Evolutionary conservation across 352 stramenopile species (phyloP).

Genomic region (Phytophthora pseudosyringae): DNA sequence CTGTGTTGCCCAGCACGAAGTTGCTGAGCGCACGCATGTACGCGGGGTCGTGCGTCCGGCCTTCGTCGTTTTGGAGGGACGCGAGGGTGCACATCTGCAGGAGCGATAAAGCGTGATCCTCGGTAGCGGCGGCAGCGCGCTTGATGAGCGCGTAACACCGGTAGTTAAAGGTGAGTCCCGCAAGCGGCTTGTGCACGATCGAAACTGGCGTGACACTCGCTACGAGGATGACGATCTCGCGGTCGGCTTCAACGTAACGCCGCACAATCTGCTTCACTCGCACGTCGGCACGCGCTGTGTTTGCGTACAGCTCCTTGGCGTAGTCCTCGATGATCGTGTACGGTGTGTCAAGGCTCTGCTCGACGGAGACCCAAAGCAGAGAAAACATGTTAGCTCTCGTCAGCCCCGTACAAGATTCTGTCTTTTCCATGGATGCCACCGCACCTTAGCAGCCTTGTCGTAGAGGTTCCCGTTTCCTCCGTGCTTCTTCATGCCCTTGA

Average conservation of each 20-base stretch:
- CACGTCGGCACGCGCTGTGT: constrained; percentile 38
- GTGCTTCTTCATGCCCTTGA: constrained; percentile 48
- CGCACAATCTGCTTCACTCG: constrained; percentile 57
- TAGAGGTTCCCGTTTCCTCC: constrained; percentile 40
- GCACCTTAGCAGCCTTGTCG: constrained; percentile 39
- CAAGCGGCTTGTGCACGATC: constrained; percentile 49
- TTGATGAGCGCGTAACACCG: constrained; percentile 59
- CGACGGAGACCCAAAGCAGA: not conserved
- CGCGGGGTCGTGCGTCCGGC: constrained; percentile 18
- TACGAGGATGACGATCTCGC: constrained; percentile 58
- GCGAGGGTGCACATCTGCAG: constrained; percentile 31
- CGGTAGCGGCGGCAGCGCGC: constrained; percentile 9
- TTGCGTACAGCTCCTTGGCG: constrained; percentile 36
- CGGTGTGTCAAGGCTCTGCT: constrained; percentile 29
- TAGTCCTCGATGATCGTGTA: constrained; percentile 42
- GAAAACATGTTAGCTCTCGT: not conserved
- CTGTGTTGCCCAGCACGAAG: constrained; percentile 32
- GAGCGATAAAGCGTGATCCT: constrained; percentile 20
- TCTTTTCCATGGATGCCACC: not conserved
- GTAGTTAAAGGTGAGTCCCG: constrained; percentile 47
- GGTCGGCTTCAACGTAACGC: constrained; percentile 55
- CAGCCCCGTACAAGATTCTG: not conserved
- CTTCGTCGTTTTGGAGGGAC: constrained; percentile 27
- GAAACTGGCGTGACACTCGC: constrained; percentile 54
- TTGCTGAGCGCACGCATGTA: constrained; percentile 36